phyloP scores from a whole-genome alignment of 306 rosid genomes.

The Cicer bijugum region DNA sequence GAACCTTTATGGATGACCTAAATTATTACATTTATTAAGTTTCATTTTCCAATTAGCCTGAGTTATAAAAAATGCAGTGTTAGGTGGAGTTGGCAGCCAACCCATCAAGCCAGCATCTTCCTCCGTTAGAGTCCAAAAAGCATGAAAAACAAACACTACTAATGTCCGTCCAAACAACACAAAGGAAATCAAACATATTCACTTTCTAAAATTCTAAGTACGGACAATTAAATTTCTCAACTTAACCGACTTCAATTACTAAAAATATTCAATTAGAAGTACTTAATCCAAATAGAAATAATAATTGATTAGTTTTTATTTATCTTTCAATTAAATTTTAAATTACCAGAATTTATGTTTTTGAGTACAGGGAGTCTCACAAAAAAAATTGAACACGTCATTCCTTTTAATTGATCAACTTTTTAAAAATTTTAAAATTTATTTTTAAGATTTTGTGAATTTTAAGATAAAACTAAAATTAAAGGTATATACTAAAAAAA shows the following conservation, averaged over 20 bases:
- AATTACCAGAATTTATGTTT: too few relatives aligned
- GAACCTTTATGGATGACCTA: too few relatives aligned
- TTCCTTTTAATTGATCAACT: not conserved
- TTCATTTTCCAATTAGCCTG: too few relatives aligned
- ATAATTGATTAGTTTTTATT: too few relatives aligned
- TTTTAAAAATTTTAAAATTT: not conserved
- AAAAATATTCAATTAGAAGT: too few relatives aligned
- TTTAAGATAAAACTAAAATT: not conserved
- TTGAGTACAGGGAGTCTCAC: too few relatives aligned
- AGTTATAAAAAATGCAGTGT: not conserved
- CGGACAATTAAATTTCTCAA: not conserved
- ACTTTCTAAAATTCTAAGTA: not conserved
- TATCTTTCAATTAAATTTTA: too few relatives aligned
- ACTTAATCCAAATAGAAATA: too few relatives aligned
- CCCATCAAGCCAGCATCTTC: constrained; percentile 35
- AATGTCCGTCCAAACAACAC: constrained; percentile 22
- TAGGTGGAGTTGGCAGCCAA: constrained; percentile 46
- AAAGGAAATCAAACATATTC: not conserved
- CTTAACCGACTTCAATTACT: not conserved
- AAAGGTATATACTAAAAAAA: not conserved
- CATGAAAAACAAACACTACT: constrained; percentile 20
- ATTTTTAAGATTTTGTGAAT: too few relatives aligned
- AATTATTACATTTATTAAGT: too few relatives aligned
- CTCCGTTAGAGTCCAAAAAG: constrained; percentile 21
- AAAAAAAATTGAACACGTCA: not conserved